Percentiles rank a stretch among this genome's conserved stretches.
Conservation (phyloP, 139 green algal genomes). For the Haematococcus lacustris region DNA sequence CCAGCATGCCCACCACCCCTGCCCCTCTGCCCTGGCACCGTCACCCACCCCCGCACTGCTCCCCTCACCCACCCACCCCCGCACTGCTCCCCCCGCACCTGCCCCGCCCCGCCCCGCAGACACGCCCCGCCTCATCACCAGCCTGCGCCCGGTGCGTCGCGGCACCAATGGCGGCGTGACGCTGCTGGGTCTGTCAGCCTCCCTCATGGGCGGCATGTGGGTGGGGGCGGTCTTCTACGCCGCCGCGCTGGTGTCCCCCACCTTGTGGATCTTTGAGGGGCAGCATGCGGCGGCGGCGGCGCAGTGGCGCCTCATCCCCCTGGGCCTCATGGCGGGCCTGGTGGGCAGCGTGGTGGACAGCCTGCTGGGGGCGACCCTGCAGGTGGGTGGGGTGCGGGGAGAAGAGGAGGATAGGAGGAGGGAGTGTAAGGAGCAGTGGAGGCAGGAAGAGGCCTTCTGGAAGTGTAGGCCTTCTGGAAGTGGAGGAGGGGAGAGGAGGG, state of each 20-base stretch:
- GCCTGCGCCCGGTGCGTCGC: conserved; percentile 41
- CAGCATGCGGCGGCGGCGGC: conserved; percentile 14
- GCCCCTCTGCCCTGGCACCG: too few species aligned
- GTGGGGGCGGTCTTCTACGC: conserved; percentile 63
- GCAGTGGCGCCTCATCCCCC: conserved; percentile 51
- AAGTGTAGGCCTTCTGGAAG: too few species aligned
- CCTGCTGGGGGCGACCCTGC: conserved; percentile 85
- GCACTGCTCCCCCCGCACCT: too few species aligned
- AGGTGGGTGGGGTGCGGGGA: too few species aligned
- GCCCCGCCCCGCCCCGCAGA: too few species aligned
- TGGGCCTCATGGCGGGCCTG: conserved; percentile 70
- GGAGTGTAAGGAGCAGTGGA: too few species aligned
- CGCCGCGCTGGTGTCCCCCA: conserved; percentile 39
- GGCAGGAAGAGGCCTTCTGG: too few species aligned
- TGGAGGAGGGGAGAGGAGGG: too few species aligned
- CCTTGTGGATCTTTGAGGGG: conserved; percentile 43
- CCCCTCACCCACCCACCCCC: too few species aligned
- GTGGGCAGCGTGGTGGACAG: conserved; percentile 85
- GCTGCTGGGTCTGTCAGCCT: conserved; percentile 56
- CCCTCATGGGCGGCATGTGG: conserved; percentile 64
- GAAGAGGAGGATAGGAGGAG: too few species aligned
- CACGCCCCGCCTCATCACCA: conserved; percentile 79
- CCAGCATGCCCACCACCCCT: too few species aligned
- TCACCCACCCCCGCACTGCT: too few species aligned
- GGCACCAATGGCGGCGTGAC: conserved; percentile 87